Evolutionary conservation across 805 yeast genomes (phyloP), one percentile per base, ranked within the genome.

Genomic region (Jamesozyma gamospora): DNA sequence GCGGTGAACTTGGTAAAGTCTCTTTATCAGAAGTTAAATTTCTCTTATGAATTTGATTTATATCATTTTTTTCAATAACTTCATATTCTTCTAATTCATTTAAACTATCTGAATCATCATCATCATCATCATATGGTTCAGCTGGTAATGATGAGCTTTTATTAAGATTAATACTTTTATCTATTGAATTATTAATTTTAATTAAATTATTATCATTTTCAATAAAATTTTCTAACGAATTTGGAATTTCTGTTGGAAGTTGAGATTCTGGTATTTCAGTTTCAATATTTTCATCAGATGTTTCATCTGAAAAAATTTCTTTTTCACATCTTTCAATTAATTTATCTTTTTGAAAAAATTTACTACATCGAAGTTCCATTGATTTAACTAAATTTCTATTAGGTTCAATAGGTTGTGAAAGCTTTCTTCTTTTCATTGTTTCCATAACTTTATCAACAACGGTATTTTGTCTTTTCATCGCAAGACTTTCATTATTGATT

Each of bases 221-320:
- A 25, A 15, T 3, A 5, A 8, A 15, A 5, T 11, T 14, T 13
- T 28, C 17, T 25, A 39, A 46, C 1, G 52, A 47, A 33, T 56
- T 55, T 9, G 60, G 47, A 4, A 53, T 35, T 25, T 55, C 50
- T 4, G 61, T 56, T 2, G 59, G 48, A 8, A 49, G 19, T 32
- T 46, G 42, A 11, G 62, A 56, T 24, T 53, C 56, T 3, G 61
- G 54, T 14, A 53, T 37, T 35, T 53, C 59, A 3, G 62, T 55
- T 14, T 51, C 52, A 21, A 47, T 36, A 24, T 47, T 51, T 17
- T 38, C 35, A 10, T 42, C 36, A 21, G 39, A 33, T 14, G 32
- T 28, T 10, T 21, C 16, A 17, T 28, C 24, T 28, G 14, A n/a
- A n/a, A n/a, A n/a, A n/a, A n/a, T n/a, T n/a, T n/a, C n/a, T 21